Evolutionary conservation across 495 filamentous ascomycete species (phyloP), one percentile per base, ranked within the genome.

Genomic region (Penicillium riverlandense): DNA sequence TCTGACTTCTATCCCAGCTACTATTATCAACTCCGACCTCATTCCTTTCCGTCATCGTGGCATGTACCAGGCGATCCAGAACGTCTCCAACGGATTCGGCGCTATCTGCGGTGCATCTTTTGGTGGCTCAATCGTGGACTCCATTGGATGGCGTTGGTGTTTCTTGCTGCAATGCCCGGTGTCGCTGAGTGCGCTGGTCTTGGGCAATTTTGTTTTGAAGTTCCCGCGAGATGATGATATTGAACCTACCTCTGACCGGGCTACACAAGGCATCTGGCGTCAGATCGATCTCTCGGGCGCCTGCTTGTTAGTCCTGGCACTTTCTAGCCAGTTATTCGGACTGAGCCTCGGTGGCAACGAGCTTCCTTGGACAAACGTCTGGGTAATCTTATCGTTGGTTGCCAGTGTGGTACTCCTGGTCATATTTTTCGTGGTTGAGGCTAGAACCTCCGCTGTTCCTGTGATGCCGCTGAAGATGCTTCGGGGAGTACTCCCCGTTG

Each of bases 121-220:
- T 1, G 83, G 83, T 3, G 83, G 83, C 1, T 75, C 67, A 22
- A 72, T 86, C 8, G 79, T 80, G 0, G 80, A 86, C 43, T 72
- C 74, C 0, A 71, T 85, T 22, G 81, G 82, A 29, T 86, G 83
- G 83, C 71, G 82, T 41, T 85, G 82, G 82, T 80, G 51, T 28
- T 61, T 66, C 28, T 22, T 67, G 11, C 37, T 62, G 13, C 74
- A 77, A 41, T 66, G 72, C 0, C 74, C 74, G 0, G 59, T 84
- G 2, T 77, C 77, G 0, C 37, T 70, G 2, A 62, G 74, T 34
- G 79, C 76, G 5, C 64, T 83, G 1, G 22, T 76, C 11, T 60
- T 77, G 11, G 79, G 79, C 0, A 68, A 70, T 11, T 47, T 77
- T 31, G 77, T 79, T 2, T 66, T 83, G 37, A 66, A 72, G 31